A percentile compares a stretch with the other conserved stretches of the same genome.
phyloP scores from a whole-genome alignment of 805 yeast species.

The Metschnikowia colocasiae region DNA sequence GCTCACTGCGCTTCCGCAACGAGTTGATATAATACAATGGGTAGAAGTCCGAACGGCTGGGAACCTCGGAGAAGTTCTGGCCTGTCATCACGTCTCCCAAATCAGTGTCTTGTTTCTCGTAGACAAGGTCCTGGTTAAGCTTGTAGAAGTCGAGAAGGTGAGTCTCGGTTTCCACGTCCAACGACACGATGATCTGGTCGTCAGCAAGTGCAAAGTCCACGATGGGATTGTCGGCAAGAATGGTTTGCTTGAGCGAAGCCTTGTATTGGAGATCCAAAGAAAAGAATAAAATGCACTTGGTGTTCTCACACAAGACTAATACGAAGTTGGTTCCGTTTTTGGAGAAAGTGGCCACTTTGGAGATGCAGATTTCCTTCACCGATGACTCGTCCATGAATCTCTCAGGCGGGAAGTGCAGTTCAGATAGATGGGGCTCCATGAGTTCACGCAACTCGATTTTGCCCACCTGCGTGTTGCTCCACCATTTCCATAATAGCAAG shows the following conservation, averaged over 20 bases:
- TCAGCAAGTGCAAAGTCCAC: slow-evolving; percentile 28
- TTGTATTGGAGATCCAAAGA: slow-evolving; percentile 23
- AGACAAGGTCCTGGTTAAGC: slow-evolving; percentile 21
- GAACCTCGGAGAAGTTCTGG: slow-evolving; percentile 31
- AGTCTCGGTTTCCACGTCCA: slow-evolving; percentile 28
- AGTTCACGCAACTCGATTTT: slow-evolving; percentile 46
- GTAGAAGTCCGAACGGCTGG: slow-evolving; percentile 36
- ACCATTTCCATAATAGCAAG: slow-evolving; percentile 79
- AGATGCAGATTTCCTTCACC: slow-evolving; percentile 50
- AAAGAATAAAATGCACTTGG: slow-evolving; percentile 42
- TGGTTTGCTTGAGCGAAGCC: slow-evolving; percentile 29
- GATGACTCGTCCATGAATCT: slow-evolving; percentile 55
- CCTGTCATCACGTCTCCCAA: slow-evolving; percentile 23
- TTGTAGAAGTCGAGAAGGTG: slow-evolving; percentile 24
- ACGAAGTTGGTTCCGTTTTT: slow-evolving; percentile 24
- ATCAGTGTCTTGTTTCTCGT: slow-evolving; percentile 11
- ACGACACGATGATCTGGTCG: slow-evolving; percentile 23
- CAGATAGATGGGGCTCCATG: slow-evolving; percentile 42
- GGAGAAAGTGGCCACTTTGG: slow-evolving; percentile 37
- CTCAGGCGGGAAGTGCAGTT: slow-evolving; percentile 60
- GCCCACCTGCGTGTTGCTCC: slow-evolving; percentile 40
- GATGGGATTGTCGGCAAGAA: slow-evolving; percentile 23
- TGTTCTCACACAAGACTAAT: slow-evolving; percentile 51
- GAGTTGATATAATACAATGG: slow-evolving; percentile 48
- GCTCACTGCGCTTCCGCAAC: slow-evolving; percentile 63